These are phyloP conservation scores for Venturia pyrina DNA, from an alignment of 2,329 filamentous ascomycete species.

Conservation along the genomic window DNA sequence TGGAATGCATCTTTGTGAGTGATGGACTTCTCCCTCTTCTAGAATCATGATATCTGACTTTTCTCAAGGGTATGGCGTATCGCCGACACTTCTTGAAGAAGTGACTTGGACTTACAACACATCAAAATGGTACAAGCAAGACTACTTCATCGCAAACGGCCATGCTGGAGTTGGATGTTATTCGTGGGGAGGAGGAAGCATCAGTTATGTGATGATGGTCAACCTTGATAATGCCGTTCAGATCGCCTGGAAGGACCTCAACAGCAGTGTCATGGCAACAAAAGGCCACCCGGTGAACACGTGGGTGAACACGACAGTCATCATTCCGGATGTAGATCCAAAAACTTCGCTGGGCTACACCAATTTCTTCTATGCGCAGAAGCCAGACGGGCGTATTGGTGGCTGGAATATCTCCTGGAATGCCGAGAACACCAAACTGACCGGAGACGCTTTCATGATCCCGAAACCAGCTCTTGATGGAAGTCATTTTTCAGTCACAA, in stretches of 20 bases:
- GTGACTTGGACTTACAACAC: constrained; percentile 13
- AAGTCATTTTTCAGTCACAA: constrained; percentile 30
- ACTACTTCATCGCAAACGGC: constrained; percentile 22
- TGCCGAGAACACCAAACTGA: constrained; percentile 29
- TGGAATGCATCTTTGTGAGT: constrained; percentile 13
- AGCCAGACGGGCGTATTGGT: constrained; percentile 24
- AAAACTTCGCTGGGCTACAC: constrained; percentile 32
- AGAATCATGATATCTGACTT: neutral
- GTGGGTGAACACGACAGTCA: constrained; percentile 24
- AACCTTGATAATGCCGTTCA: constrained; percentile 29
- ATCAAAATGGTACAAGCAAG: constrained; percentile 11
- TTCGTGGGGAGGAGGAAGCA: constrained; percentile 29
- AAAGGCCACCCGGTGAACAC: constrained; percentile 30
- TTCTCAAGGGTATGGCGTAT: constrained; percentile 4
- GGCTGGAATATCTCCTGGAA: constrained; percentile 30
- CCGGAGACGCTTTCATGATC: constrained; percentile 24
- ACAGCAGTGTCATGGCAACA: constrained; percentile 22
- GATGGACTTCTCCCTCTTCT: neutral
- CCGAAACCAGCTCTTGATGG: constrained; percentile 25
- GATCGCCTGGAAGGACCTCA: constrained; percentile 36
- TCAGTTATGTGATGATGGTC: constrained; percentile 34
- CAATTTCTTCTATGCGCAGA: constrained; percentile 33
- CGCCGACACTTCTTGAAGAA: constrained; percentile 4
- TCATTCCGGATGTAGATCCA: constrained; percentile 29
- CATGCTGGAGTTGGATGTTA: constrained; percentile 37